These are phyloP conservation scores for Paxillus rubicundulus DNA, from an alignment of 768 basidiomycete genomes.

Conservation along the genomic window DNA sequence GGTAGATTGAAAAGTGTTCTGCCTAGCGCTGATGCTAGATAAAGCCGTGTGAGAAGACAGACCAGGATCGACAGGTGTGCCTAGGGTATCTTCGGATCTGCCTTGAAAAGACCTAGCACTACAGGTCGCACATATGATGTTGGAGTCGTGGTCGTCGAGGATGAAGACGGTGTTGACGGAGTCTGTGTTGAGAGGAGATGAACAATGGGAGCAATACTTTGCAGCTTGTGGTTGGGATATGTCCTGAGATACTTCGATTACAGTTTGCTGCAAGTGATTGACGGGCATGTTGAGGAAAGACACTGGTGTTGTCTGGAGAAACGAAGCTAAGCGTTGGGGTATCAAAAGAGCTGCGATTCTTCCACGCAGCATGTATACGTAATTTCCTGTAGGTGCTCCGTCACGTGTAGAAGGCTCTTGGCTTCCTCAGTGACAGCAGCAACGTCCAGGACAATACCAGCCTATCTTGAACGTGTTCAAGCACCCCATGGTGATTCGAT, in stretches of 20 bases:
- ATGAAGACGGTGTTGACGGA: slow-evolving; percentile 24
- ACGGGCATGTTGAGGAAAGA: slow-evolving; percentile 10
- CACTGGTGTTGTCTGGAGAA: not conserved
- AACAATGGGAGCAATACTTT: slow-evolving; percentile 35
- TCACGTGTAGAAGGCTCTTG: not conserved
- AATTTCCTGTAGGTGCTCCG: not conserved
- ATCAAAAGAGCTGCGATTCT: not conserved
- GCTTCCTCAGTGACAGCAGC: not conserved
- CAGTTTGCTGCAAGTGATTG: slow-evolving; percentile 7
- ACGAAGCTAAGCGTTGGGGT: too few species aligned
- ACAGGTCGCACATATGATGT: slow-evolving; percentile 48
- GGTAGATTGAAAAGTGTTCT: slow-evolving; percentile 14
- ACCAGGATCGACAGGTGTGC: slow-evolving; percentile 30
- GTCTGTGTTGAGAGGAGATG: slow-evolving; percentile 29
- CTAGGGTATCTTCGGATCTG: slow-evolving; percentile 3
- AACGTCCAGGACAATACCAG: not conserved
- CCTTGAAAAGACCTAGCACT: slow-evolving; percentile 30
- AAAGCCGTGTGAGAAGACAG: slow-evolving; percentile 21
- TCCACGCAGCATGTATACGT: not conserved
- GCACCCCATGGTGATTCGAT: too few species aligned
- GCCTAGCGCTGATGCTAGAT: slow-evolving; percentile 1
- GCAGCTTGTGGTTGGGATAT: slow-evolving; percentile 23
- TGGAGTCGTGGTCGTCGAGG: slow-evolving; percentile 24
- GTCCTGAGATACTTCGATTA: slow-evolving; percentile 24
- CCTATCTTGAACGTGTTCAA: not conserved